A percentile compares a stretch with the other conserved stretches of the same genome.
Evolutionary conservation across 192 early-diverging fungal genomes (phyloP).

Genomic region (Physocladia obscura): DNA sequence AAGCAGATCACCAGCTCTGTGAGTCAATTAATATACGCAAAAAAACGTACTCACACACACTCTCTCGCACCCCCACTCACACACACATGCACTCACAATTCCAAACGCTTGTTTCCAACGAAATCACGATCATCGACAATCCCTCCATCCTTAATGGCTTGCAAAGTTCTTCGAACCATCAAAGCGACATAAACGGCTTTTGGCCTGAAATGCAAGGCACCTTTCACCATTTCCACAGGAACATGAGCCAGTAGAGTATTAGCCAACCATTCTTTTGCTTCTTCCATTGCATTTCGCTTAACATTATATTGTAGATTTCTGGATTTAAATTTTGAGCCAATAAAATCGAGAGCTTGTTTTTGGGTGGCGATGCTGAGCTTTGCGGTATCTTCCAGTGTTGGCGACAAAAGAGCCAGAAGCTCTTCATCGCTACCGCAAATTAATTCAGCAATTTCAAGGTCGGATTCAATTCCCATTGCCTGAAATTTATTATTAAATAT

Average conservation of each 20-base stretch:
- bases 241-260: conserved; percentile 88
- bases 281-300: conserved; percentile 60
- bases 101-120: conserved; percentile 96
- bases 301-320: conserved; percentile 30
- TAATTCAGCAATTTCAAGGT: conserved; percentile 92
- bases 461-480: conserved; percentile 91
- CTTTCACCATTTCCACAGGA: conserved; percentile 65
- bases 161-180: conserved; percentile 89
- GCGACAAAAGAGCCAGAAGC: conserved; percentile 78
- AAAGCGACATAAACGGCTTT: conserved; percentile 92
- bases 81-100: conserved; percentile 74
- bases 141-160: conserved; percentile 76
- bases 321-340: conserved; percentile 66
- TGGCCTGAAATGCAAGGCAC: conserved; percentile 79
- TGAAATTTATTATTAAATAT: conserved; percentile 10
- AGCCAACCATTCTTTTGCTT: conserved; percentile 83
- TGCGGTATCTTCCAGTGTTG: conserved; percentile 83
- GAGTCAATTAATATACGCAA: background rate
- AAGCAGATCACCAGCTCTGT: conserved; percentile 87
- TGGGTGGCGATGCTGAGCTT: conserved; percentile 77
- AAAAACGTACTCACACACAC: background rate
- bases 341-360: conserved; percentile 84
- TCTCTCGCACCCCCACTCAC: too few relatives aligned
- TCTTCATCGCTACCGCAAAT: conserved; percentile 84
- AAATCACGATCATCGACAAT: conserved; percentile 96